Evolutionary conservation across 2,329 filamentous ascomycete species (phyloP), one percentile per base, ranked within the genome.

Genomic region (Colletotrichum musae): DNA sequence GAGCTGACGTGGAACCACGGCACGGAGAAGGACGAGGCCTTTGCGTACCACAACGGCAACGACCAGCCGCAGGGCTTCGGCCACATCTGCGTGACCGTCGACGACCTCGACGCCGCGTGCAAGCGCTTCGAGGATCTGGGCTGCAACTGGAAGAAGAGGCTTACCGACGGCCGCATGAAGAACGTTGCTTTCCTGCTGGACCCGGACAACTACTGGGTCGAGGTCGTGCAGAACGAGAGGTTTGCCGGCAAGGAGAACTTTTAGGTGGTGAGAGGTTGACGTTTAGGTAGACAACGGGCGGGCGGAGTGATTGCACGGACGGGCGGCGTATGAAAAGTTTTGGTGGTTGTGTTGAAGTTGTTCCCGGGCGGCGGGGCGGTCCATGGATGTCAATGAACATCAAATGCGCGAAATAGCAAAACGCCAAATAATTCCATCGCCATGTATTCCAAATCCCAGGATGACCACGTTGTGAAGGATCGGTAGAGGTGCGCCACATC

Each of bases 31-130:
- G 93, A 98, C 72, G 88, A 91, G 65, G 84, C 84, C 72, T 96
- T 97, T 78, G 88, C 88, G 73, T 99, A 99, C 79, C 95, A 99
- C 81, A 91, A 97, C 75, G 96, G 96, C 45, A 99, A 99, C 80
- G 86, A 91, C 50, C 86, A 97, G 79, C 95, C 95, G 0, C 94
- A 98, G 80, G 96, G 96, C 1, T 98, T 98, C 73, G 95, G 95
- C 0, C 95, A 98, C 77, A 94, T 98, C 71, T 97, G 94, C 77
- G 84, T 98, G 61, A 87, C 92, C 1, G 95, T 98, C 13, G 95
- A 98, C 77, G 90, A 97, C 77, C 78, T 98, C n/a, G 91, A 96
- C 61, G 92, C 92, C 7, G 95, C 96, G 10, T 98, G 95, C 82
- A 83, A 91, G 77, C 89, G 95, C 15, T 95, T 98, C 74, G 96